These are phyloP conservation scores for Mycena leptocephala DNA, from an alignment of 768 basidiomycete species.

Conservation along the genomic window DNA sequence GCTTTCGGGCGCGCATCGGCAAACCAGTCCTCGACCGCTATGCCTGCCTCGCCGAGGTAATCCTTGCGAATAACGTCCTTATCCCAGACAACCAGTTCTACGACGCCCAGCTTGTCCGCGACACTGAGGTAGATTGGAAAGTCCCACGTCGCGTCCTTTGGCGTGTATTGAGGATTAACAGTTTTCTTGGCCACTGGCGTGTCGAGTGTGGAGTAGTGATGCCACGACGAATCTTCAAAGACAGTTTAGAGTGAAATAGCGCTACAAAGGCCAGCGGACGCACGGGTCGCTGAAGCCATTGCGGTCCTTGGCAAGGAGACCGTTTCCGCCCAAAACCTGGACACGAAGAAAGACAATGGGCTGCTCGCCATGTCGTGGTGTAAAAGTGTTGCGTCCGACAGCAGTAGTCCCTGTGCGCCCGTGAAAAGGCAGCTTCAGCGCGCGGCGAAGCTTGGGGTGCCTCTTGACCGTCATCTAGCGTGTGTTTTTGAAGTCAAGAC, in stretches of 20 bases:
- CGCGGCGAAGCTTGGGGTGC: slow-evolving; percentile 32
- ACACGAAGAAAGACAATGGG: slow-evolving; percentile 80
- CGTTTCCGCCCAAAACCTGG: slow-evolving; percentile 76
- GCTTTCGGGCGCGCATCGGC: slow-evolving; percentile 54
- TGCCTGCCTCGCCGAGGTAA: slow-evolving; percentile 90
- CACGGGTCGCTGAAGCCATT: slow-evolving; percentile 86
- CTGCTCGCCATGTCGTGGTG: slow-evolving; percentile 71
- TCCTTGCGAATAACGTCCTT: slow-evolving; percentile 93
- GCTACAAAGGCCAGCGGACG: slow-evolving; percentile 47
- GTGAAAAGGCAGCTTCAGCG: slow-evolving; percentile 26
- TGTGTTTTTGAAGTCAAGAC: background rate
- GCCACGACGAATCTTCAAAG: slow-evolving; percentile 80
- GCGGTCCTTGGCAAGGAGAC: slow-evolving; percentile 75
- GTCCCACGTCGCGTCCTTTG: slow-evolving; percentile 89
- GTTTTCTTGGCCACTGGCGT: slow-evolving; percentile 86
- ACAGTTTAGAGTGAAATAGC: background rate
- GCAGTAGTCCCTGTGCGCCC: slow-evolving; percentile 11
- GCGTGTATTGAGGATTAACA: slow-evolving; percentile 74
- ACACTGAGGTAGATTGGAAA: slow-evolving; percentile 88
- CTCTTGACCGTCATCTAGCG: slow-evolving; percentile 22
- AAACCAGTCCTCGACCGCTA: slow-evolving; percentile 90
- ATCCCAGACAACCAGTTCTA: slow-evolving; percentile 96
- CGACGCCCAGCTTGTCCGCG: slow-evolving; percentile 77
- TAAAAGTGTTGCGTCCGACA: slow-evolving; percentile 36
- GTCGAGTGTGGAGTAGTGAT: slow-evolving; percentile 71